These are phyloP conservation scores for Parascedosporium putredinis DNA, from an alignment of 2,329 filamentous ascomycete genomes.

Conservation along the genomic window DNA sequence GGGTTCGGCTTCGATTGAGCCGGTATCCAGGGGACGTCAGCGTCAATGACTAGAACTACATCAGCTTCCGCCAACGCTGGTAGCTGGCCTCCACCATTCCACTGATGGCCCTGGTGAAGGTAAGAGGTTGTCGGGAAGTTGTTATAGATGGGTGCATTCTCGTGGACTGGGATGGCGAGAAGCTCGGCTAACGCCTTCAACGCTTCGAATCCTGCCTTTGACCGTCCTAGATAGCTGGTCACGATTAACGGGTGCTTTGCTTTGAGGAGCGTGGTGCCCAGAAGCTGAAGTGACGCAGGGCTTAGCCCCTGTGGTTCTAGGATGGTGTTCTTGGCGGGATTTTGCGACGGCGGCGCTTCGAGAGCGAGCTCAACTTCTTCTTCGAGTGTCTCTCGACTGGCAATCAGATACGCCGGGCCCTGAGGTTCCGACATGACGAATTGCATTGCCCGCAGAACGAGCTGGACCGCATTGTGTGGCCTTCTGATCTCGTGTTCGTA, in stretches of 20 bases:
- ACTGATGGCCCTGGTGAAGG: slow-evolving; percentile 13
- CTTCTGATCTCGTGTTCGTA: slow-evolving; percentile 20
- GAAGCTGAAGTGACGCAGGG: slow-evolving; percentile 7
- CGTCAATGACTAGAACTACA: slow-evolving; percentile 54
- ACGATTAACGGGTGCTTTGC: slow-evolving; percentile 12
- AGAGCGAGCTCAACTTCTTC: slow-evolving; percentile 10
- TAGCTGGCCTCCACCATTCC: slow-evolving; percentile 14
- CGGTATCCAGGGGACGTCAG: slow-evolving; percentile 59
- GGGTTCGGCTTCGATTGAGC: slow-evolving; percentile 49
- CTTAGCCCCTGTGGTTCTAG: slow-evolving; percentile 9
- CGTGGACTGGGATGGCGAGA: slow-evolving; percentile 29
- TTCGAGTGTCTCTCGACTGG: slow-evolving; percentile 17
- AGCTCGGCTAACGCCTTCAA: slow-evolving; percentile 12
- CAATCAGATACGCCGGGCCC: slow-evolving; percentile 18
- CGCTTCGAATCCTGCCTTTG: slow-evolving; percentile 10
- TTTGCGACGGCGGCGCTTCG: slow-evolving; percentile 8
- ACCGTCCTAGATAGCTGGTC: slow-evolving; percentile 12
- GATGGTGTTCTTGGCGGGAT: slow-evolving; percentile 6
- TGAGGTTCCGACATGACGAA: slow-evolving; percentile 18
- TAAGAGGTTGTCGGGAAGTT: slow-evolving; percentile 16
- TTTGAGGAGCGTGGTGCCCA: slow-evolving; percentile 3
- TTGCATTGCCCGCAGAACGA: slow-evolving; percentile 17
- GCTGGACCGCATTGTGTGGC: slow-evolving; percentile 18
- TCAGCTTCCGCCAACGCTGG: slow-evolving; percentile 46
- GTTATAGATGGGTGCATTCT: slow-evolving; percentile 37